Percentiles rank a stretch among this genome's conserved stretches.
These are phyloP conservation scores for Dendrocalamus latiflorus DNA, from an alignment of 202 grass and related monocot genomes.

Conservation along the genomic window DNA sequence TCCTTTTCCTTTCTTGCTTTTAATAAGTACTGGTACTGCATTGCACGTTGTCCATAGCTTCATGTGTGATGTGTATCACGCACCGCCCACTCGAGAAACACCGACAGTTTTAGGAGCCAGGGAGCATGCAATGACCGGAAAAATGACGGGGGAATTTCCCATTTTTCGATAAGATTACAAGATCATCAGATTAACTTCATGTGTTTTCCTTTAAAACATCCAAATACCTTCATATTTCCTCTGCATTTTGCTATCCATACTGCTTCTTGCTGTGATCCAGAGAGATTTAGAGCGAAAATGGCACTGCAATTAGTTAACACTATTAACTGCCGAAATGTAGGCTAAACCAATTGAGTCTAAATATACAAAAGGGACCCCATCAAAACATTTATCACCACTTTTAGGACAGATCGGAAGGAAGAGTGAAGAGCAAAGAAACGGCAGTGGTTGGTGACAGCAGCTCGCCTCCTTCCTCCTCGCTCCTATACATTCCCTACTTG, in stretches of 20 bases:
- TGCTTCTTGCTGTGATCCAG: not conserved
- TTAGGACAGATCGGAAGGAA: constrained; percentile 13
- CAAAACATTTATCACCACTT: not conserved
- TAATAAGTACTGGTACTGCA: not conserved
- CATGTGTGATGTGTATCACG: too few species aligned
- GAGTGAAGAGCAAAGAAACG: constrained; percentile 10
- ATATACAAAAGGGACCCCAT: not conserved
- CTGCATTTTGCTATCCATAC: not conserved
- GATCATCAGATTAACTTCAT: not conserved
- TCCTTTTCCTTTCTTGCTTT: not conserved
- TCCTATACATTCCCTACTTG: constrained; percentile 18
- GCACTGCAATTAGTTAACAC: not conserved
- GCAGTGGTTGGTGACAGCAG: constrained; percentile 37
- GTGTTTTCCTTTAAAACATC: not conserved
- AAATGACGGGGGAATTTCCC: not conserved
- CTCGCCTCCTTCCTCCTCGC: constrained; percentile 22
- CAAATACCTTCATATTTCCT: not conserved
- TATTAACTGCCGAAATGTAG: not conserved
- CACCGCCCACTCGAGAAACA: not conserved
- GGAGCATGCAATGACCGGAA: not conserved
- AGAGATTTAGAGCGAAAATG: not conserved
- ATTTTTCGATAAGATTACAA: not conserved
- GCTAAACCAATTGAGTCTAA: not conserved
- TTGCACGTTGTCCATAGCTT: not conserved
- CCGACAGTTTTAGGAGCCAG: not conserved